These are phyloP conservation scores for Nigrospora sphaerica DNA, from an alignment of 2,329 filamentous ascomycete genomes.

Conservation along the genomic window DNA sequence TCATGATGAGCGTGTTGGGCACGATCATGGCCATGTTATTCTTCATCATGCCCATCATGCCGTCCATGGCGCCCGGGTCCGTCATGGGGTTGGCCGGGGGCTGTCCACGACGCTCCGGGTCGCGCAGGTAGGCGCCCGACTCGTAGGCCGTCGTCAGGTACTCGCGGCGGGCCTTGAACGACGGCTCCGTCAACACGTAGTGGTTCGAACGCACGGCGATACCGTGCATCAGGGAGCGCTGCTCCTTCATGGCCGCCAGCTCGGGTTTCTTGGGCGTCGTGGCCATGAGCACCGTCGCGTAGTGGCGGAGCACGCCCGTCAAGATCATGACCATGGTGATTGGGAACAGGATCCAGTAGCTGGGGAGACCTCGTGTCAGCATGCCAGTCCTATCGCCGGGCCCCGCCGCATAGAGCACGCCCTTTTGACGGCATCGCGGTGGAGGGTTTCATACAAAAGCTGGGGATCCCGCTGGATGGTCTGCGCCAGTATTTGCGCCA, in stretches of 20 bases:
- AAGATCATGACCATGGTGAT: constrained; percentile 98
- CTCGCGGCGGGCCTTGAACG: constrained; percentile 76
- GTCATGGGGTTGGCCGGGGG: constrained; percentile 89
- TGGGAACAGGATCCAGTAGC: constrained; percentile 97
- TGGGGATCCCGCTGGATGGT: constrained; percentile 98
- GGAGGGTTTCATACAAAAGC: constrained; percentile 66
- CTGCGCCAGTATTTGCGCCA: constrained; percentile 83
- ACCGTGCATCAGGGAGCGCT: constrained; percentile 75
- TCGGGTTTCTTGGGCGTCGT: constrained; percentile 76
- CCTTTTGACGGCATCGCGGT: background rate
- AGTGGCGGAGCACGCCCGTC: constrained; percentile 92
- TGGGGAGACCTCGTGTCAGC: constrained; percentile 27
- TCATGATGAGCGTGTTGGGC: constrained; percentile 97
- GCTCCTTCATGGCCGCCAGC: constrained; percentile 72
- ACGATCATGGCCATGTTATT: constrained; percentile 99
- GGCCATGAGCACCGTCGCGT: constrained; percentile 86
- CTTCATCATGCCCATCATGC: constrained; percentile 99
- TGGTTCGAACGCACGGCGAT: constrained; percentile 79
- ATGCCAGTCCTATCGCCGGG: constrained; percentile 7
- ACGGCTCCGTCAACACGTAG: constrained; percentile 66
- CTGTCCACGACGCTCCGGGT: constrained; percentile 78
- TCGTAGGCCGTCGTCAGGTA: constrained; percentile 76
- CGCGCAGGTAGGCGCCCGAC: constrained; percentile 80
- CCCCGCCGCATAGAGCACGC: background rate
- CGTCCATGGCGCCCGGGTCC: constrained; percentile 94